phyloP scores from a whole-genome alignment of 371 early-diverging fungal genomes.

The Edhazardia aedis region DNA sequence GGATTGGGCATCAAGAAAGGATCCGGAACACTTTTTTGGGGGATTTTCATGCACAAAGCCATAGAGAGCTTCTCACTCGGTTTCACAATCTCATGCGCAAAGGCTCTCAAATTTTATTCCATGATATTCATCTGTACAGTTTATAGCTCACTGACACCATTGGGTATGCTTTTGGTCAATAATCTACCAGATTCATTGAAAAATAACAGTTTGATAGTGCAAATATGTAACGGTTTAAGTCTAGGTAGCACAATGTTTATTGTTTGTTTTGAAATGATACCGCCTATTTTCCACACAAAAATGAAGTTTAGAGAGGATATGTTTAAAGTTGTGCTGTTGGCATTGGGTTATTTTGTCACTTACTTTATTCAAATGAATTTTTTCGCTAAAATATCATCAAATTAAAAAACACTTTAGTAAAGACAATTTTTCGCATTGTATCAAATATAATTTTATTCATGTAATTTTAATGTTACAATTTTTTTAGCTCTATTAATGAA shows the following conservation, averaged over 20 bases:
- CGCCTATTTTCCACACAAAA: slow-evolving; percentile 30
- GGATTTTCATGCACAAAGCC: slow-evolving; percentile 42
- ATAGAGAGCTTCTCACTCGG: slow-evolving; percentile 44
- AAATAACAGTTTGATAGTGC: background rate
- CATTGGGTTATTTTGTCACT: no score
- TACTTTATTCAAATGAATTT: no score
- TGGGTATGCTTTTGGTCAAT: slow-evolving; percentile 26
- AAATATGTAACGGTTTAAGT: slow-evolving; percentile 28
- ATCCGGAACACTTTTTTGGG: background rate
- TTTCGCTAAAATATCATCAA: no score
- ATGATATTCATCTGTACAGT: slow-evolving; percentile 14
- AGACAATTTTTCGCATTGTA: no score
- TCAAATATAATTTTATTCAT: no score
- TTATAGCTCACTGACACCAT: slow-evolving; percentile 43
- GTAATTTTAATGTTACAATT: no score
- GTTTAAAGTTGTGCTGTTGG: no score
- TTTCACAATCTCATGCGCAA: slow-evolving; percentile 28
- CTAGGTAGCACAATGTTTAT: slow-evolving; percentile 43
- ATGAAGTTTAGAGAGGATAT: no score
- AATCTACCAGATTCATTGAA: background rate
- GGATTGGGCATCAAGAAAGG: slow-evolving; percentile 28
- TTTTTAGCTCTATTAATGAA: no score
- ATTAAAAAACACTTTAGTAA: no score
- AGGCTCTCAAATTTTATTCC: slow-evolving; percentile 7
- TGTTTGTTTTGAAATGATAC: slow-evolving; percentile 45